Base-by-base conservation (phyloP, 257 asterid genomes). In the Plantago ovata region DNA sequence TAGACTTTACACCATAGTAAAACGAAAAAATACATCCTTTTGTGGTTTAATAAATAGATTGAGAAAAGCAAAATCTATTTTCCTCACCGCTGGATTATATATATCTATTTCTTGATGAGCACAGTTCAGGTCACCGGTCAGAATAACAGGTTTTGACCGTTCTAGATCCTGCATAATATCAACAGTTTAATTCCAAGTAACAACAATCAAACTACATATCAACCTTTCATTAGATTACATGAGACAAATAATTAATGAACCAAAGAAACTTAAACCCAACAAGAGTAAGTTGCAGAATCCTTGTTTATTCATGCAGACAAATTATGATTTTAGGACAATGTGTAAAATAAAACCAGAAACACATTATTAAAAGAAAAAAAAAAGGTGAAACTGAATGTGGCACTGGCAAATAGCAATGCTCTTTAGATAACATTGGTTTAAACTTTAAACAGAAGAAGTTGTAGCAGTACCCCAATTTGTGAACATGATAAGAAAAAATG, bases 31-130 rank as follows among this genome's bases (percentile, higher is more conserved):
- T 24, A 2, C 2, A 24, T 2, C 5, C 2, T 9, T 44, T 18
- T 3, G 1, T 11, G 12, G 21, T 49, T 49, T 32, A 49, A 11
- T 49, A 21, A 21, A 10, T 48, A 19, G 6, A n/a, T 49, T 49
- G 55, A 49, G 47, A n/a, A 15, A 22, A 70, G 9, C 39, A 45
- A 67, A 71, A 44, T 64, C 40, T 7, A 54, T 48, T 60, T 48
- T 69, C 77, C 96, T 75, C 74, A 89, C 98, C 0, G 95, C 83
- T 51, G 98, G 98, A 75, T 93, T 69, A 60, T 42, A 78, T 58
- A 93, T 89, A 69, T 93, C 98, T 15, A 93, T 93, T 81, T 93
- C 97, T 69, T 93, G 86, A 64, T 86, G 95, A 62, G 97, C 95
- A 50, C 98, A 89, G 75, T 93, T 93, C 81, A 93, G 72, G 75